Base-by-base conservation (phyloP, 2,329 filamentous ascomycete species). In the Pyrenochaeta sp. region DNA sequence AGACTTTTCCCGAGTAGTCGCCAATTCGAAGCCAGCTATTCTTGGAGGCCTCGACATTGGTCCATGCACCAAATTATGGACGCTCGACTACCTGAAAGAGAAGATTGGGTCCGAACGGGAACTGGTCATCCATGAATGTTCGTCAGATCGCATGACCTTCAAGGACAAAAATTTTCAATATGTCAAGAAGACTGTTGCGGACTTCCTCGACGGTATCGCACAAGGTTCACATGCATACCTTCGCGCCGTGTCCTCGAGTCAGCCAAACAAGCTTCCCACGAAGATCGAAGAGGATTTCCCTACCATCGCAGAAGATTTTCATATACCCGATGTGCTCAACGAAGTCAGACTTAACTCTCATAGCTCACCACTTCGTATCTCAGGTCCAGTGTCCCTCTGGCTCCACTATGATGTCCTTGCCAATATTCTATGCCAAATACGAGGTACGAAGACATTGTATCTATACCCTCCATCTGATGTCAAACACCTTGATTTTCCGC, bases 371-470 rank as follows among this genome's bases (percentile, higher is more conserved):
- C 77, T 96, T 20, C 84, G 92, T 17, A 87, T 96, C 54, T 94
- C 90, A 3, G 91, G 91, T 0, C 85, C 85, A 1, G 90, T 94
- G 10, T 89, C 87, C 35, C 90, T 97, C 85, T 97, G 93, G 92
- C 81, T 96, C 29, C 91, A 96, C 75, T 96, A 95, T 78, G 91
- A 96, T 76, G 91, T 95, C 14, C 92, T 96, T 83, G 90, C 91
- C 44, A 97, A 96, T 66, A 81, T 96, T 3, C 88, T 95, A 55
- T 92, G 88, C 66, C 92, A 97, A 70, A 83, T 96, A 45, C 77
- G 79, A 32, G 92, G 92, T 4, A 82, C 83, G 1, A 96, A 95
- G 70, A 83, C 84, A 23, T 81, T 96, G 52, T 75, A 91, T 4
- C 81, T 97, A 1, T 97, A 92, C 71, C 91, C 91, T 1, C 92